A percentile compares a stretch with the other conserved stretches of the same genome.
These are phyloP conservation scores for Aspergillus cejpii DNA, from an alignment of 2,329 filamentous ascomycete species.

Conservation along the genomic window DNA sequence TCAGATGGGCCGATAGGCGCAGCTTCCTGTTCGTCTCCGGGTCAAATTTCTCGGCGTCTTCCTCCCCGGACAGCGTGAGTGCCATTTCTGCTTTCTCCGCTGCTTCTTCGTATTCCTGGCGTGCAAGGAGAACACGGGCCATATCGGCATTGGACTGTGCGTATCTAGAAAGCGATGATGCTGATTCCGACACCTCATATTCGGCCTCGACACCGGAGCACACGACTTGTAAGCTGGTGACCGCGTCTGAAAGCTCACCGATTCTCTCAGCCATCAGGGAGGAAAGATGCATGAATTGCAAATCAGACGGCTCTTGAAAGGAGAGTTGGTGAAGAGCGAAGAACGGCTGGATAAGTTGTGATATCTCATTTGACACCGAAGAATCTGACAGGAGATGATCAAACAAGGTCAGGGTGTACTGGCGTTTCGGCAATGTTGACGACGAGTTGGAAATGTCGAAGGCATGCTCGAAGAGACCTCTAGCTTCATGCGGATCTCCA, in stretches of 20 bases:
- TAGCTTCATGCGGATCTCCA: constrained; percentile 69
- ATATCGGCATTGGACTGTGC: constrained; percentile 81
- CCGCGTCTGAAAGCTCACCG: constrained; percentile 59
- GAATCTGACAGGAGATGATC: constrained; percentile 64
- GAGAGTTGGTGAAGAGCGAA: constrained; percentile 81
- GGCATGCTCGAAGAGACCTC: constrained; percentile 82
- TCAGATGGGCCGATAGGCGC: constrained; percentile 77
- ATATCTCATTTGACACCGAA: constrained; percentile 48
- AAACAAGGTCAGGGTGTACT: constrained; percentile 75
- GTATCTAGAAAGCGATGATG: constrained; percentile 65
- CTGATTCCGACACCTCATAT: constrained; percentile 77
- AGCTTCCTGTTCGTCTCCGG: constrained; percentile 60
- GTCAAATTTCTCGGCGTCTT: constrained; percentile 57
- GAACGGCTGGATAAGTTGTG: constrained; percentile 69
- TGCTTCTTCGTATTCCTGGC: constrained; percentile 58
- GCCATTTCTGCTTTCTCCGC: constrained; percentile 75
- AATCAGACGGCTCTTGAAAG: constrained; percentile 61
- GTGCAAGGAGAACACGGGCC: constrained; percentile 72
- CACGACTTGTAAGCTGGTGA: constrained; percentile 57
- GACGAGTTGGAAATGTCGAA: constrained; percentile 85
- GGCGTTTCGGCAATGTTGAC: constrained; percentile 63
- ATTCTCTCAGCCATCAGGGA: constrained; percentile 77
- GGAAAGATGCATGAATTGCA: constrained; percentile 68
- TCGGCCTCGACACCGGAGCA: constrained; percentile 67
- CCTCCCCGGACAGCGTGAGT: constrained; percentile 68